Conservation (phyloP, 306 rosid species). For the Elaeagnus macrophylla region DNA sequence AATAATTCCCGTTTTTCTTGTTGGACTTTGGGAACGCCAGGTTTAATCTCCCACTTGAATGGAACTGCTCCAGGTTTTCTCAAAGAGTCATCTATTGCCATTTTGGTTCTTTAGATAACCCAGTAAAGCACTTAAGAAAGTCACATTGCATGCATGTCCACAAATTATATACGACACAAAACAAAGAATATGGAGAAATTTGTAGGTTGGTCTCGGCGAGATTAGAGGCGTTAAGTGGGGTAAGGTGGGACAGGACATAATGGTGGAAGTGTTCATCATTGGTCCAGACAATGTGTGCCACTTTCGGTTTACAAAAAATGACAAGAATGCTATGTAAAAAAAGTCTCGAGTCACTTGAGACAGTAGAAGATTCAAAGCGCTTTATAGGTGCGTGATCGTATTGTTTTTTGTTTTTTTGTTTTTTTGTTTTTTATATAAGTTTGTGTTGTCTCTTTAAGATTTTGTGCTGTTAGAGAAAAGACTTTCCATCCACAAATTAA, state of each 20-base stretch:
- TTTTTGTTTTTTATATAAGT: too few relatives aligned
- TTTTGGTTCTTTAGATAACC: neutral
- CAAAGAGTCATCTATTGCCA: conserved; percentile 52
- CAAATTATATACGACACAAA: neutral
- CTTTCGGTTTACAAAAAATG: neutral
- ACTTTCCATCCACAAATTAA: too few relatives aligned
- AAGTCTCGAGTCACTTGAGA: neutral
- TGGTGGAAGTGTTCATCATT: neutral
- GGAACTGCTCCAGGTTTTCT: conserved; percentile 70
- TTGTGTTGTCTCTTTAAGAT: neutral
- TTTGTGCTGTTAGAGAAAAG: too few relatives aligned
- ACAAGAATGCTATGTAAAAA: neutral
- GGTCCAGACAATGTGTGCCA: neutral
- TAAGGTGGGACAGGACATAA: neutral
- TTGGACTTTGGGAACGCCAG: conserved; percentile 62
- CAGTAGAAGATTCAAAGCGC: neutral
- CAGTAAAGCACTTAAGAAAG: neutral
- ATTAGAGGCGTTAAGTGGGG: conserved; percentile 58
- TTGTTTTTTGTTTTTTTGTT: too few relatives aligned
- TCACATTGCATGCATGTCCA: neutral
- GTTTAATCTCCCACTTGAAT: conserved; percentile 89
- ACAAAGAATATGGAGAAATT: neutral
- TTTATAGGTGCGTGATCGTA: neutral
- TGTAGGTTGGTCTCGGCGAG: conserved; percentile 34
- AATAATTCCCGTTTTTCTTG: conserved; percentile 7